Base-by-base conservation (phyloP, 495 filamentous ascomycete species). In the Aspergillus mulundensis region DNA sequence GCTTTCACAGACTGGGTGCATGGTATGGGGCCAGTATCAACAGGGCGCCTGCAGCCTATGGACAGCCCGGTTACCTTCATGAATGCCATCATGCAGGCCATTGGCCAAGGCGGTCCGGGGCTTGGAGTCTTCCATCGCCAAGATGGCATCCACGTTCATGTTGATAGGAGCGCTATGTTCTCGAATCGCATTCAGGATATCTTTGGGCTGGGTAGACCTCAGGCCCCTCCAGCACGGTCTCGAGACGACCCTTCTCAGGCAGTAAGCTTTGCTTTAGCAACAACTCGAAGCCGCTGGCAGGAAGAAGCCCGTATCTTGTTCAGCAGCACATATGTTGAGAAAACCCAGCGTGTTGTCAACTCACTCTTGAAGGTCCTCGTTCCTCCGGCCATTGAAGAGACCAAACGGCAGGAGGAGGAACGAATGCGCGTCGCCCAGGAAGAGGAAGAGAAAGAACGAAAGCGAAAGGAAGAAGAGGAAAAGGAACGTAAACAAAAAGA, bases 251-350 rank as follows among this genome's bases (percentile, higher is more conserved):
- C 83, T 24, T 77, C 77, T 24, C 79, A 85, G 58, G 84, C 88
- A 11, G 84, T 90, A 14, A 76, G 82, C 34, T 96, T 96, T 69
- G 73, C 77, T 20, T 78, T 89, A 16, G 81, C 82, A 30, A 74
- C 80, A 2, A 97, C 93, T 11, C 74, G 72, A 39, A 74, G 77
- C 39, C 84, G 94, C 42, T 99, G 95, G 92, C 84, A 88, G 61
- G 89, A 96, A 62, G 94, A 97, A 71, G 88, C 91, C 12, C 86
- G 86, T 56, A 82, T 97, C 68, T 75, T 97, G 1, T 97, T 91
- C 69, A 87, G 87, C 45, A 69, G 68, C 39, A 77, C 72, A 19
- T 80, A 87, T 50, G 63, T 80, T 7, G 91, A 95, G 28, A 91
- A 88, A 62, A 82, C 86, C n/a, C 72, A 77, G 54, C 85, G 83